phyloP scores from a whole-genome alignment of 1,284 basidiomycete species.

The Microbotryum violaceum region DNA sequence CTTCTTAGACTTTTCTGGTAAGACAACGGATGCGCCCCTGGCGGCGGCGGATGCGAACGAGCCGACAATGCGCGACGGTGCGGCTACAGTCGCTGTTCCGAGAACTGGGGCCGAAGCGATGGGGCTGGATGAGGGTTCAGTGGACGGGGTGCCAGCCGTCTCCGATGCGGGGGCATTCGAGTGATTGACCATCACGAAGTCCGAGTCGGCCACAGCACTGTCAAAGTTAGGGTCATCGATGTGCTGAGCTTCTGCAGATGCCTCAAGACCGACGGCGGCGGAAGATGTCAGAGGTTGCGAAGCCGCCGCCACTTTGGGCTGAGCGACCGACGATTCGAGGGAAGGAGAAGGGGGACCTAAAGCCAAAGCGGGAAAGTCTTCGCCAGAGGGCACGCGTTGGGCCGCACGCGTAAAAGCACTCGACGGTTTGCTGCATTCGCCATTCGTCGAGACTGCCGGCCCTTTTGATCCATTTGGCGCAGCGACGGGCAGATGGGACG shows the following conservation, averaged over 20 bases:
- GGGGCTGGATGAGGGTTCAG: background rate
- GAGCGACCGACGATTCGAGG: constrained; percentile 3
- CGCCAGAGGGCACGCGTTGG: constrained; percentile 27
- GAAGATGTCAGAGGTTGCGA: background rate
- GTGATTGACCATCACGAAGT: constrained; percentile 10
- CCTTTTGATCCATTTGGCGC: no score
- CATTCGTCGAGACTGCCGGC: no score
- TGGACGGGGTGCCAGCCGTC: constrained; percentile 1
- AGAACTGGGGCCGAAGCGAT: background rate
- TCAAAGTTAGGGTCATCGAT: background rate
- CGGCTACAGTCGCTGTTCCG: background rate
- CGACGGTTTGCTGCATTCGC: background rate
- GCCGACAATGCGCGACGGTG: constrained; percentile 2
- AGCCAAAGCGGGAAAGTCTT: constrained; percentile 25
- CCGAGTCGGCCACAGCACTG: background rate
- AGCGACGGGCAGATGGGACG: no score
- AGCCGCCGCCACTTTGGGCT: background rate
- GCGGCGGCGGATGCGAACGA: constrained; percentile 32
- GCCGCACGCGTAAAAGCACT: background rate
- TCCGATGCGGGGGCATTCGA: background rate
- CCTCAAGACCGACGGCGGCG: background rate
- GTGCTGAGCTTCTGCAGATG: background rate
- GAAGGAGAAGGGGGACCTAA: constrained; percentile 2
- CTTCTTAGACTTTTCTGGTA: constrained; percentile 3
- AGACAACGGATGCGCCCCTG: constrained; percentile 12